These are phyloP conservation scores for Neoboletus subvelutipes DNA, from an alignment of 768 basidiomycete species.

Conservation along the genomic window DNA sequence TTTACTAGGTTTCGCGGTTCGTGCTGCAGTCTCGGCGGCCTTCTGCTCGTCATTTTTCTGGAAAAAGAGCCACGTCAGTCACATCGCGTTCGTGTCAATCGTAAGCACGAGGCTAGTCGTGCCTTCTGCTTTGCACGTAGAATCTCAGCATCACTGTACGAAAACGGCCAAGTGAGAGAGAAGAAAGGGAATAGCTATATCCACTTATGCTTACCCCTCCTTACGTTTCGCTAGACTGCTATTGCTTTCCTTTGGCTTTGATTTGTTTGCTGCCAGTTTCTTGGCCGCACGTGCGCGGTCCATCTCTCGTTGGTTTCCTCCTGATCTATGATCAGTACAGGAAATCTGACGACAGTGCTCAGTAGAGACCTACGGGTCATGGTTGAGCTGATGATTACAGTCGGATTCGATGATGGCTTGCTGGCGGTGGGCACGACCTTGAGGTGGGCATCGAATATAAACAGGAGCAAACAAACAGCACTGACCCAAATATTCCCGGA, in stretches of 20 bases:
- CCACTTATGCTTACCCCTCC: slow-evolving; percentile 59
- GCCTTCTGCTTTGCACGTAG: slow-evolving; percentile 81
- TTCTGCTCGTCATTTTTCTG: slow-evolving; percentile 60
- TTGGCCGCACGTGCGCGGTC: slow-evolving; percentile 76
- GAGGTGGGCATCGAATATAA: slow-evolving; percentile 8
- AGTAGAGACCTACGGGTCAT: slow-evolving; percentile 55
- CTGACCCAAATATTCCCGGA: background rate
- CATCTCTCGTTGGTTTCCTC: slow-evolving; percentile 80
- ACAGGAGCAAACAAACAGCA: slow-evolving; percentile 26
- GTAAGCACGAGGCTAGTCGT: slow-evolving; percentile 20
- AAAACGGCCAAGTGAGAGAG: slow-evolving; percentile 26
- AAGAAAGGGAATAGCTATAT: slow-evolving; percentile 14
- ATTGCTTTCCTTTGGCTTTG: slow-evolving; percentile 71
- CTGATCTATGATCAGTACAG: slow-evolving; percentile 38
- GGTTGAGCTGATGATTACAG: slow-evolving; percentile 4
- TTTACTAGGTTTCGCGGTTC: slow-evolving; percentile 28
- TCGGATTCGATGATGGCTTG: slow-evolving; percentile 10
- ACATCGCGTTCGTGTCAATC: background rate
- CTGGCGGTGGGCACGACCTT: background rate
- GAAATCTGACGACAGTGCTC: background rate
- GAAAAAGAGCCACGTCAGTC: slow-evolving; percentile 9
- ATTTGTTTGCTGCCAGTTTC: slow-evolving; percentile 56
- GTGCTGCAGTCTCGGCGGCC: slow-evolving; percentile 29
- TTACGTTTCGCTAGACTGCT: slow-evolving; percentile 62
- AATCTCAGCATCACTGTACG: slow-evolving; percentile 68